Percentiles rank a stretch among this genome's conserved stretches.
Evolutionary conservation across 352 stramenopile species (phyloP).

Genomic region (Phytophthora ramorum): DNA sequence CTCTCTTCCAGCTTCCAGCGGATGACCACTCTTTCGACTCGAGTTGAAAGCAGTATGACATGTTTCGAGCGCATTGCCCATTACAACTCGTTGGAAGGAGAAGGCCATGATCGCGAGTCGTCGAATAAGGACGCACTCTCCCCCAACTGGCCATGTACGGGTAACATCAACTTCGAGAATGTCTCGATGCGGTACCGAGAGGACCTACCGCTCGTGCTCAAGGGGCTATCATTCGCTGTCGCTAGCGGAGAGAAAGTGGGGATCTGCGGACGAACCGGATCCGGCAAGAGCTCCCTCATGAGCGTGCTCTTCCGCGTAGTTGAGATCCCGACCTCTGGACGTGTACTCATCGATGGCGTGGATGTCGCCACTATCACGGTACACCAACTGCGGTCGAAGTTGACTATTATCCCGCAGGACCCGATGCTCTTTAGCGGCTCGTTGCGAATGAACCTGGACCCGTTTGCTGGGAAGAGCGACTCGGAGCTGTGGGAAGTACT

Average conservation of each 20-base stretch:
- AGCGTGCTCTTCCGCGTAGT: constrained; percentile 55
- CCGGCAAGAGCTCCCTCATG: constrained; percentile 57
- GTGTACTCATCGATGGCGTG: constrained; percentile 87
- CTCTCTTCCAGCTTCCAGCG: constrained; percentile 49
- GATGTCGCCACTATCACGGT: constrained; percentile 61
- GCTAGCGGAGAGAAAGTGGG: constrained; percentile 84
- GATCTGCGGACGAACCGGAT: constrained; percentile 56
- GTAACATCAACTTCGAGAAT: constrained; percentile 48
- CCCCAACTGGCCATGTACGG: constrained; percentile 3
- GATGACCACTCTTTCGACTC: constrained; percentile 21
- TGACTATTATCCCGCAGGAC: constrained; percentile 86
- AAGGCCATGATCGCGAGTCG: constrained; percentile 24
- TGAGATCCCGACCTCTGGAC: constrained; percentile 43
- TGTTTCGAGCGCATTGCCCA: constrained; percentile 40
- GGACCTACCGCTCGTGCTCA: constrained; percentile 53
- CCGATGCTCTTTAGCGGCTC: constrained; percentile 92
- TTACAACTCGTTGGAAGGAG: constrained; percentile 41
- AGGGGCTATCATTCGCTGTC: constrained; percentile 52
- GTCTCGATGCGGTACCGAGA: constrained; percentile 57
- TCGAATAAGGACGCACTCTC: not conserved
- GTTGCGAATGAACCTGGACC: constrained; percentile 92
- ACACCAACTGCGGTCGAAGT: constrained; percentile 36
- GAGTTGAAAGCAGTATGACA: constrained; percentile 58
- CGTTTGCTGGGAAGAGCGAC: constrained; percentile 76
- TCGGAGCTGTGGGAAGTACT: constrained; percentile 55